Evolutionary conservation across 495 filamentous ascomycete genomes (phyloP).

Genomic region (Lophiotrema nucula): DNA sequence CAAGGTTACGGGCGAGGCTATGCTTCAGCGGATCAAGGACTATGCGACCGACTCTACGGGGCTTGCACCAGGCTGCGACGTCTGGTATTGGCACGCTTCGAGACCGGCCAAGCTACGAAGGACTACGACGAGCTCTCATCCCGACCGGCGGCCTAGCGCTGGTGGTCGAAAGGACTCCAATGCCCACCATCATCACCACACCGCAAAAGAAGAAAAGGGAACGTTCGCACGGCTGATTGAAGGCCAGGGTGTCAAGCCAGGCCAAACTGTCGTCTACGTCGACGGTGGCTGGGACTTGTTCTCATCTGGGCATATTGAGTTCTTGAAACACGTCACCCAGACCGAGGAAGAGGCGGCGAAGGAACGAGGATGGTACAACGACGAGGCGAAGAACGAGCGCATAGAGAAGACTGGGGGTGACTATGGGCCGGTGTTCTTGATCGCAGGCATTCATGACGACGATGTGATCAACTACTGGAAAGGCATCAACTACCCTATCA

Average conservation of each 20-base stretch:
- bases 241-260: slow-evolving; percentile 65
- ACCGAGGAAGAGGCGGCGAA: slow-evolving; percentile 66
- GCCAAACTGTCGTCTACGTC: slow-evolving; percentile 87
- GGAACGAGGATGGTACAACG: slow-evolving; percentile 69
- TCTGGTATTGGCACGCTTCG: slow-evolving; percentile 72
- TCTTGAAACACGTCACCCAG: slow-evolving; percentile 71
- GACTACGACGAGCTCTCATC: slow-evolving; percentile 21
- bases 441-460: slow-evolving; percentile 92
- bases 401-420: slow-evolving; percentile 61
- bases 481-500: slow-evolving; percentile 97
- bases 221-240: slow-evolving; percentile 61
- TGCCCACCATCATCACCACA: slow-evolving; percentile 18
- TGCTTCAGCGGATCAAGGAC: slow-evolving; percentile 69
- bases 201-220: slow-evolving; percentile 35
- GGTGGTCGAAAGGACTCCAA: not conserved
- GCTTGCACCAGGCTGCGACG: slow-evolving; percentile 65
- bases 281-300: slow-evolving; percentile 98
- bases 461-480: slow-evolving; percentile 93
- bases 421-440: slow-evolving; percentile 77
- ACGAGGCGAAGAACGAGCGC: slow-evolving; percentile 59
- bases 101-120: slow-evolving; percentile 51
- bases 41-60: slow-evolving; percentile 87
- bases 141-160: not conserved
- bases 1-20: slow-evolving; percentile 55
- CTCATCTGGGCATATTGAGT: slow-evolving; percentile 94